Percentiles rank a stretch among this genome's conserved stretches.
Evolutionary conservation across 495 filamentous ascomycete species (phyloP).

Genomic region (Penicillium coprophilum): DNA sequence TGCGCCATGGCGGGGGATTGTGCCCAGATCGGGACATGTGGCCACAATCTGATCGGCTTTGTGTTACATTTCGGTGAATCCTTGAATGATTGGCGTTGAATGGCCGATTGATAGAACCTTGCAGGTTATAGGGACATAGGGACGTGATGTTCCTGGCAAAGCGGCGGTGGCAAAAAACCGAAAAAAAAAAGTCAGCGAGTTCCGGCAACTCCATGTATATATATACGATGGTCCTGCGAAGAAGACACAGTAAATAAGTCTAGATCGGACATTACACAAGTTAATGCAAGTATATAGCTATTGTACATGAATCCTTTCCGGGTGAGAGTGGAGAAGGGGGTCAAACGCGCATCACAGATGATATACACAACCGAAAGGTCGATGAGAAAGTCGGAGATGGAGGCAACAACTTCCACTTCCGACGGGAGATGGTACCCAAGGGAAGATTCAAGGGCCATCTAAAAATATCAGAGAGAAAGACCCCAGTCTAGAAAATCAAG

Average conservation of each 20-base stretch:
- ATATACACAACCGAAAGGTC: slow-evolving; percentile 29
- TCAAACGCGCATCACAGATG: slow-evolving; percentile 20
- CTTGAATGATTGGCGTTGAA: not conserved
- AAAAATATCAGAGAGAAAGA: slow-evolving; percentile 26
- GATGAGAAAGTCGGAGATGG: slow-evolving; percentile 11
- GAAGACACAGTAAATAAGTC: not conserved
- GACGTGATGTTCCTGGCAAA: slow-evolving; percentile 4
- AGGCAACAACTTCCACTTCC: slow-evolving; percentile 2
- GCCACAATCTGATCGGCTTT: not conserved
- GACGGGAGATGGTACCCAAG: slow-evolving; percentile 1
- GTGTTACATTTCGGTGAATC: not conserved
- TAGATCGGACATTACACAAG: slow-evolving; percentile 20
- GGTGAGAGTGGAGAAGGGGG: slow-evolving; percentile 32
- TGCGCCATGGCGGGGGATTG: slow-evolving; percentile 24
- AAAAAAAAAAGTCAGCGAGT: not conserved
- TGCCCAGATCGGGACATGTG: not conserved
- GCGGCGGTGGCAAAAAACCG: slow-evolving; percentile 32
- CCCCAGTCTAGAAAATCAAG: slow-evolving; percentile 24
- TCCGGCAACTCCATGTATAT: not conserved
- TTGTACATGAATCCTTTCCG: slow-evolving; percentile 30
- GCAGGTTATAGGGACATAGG: not conserved
- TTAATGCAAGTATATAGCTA: slow-evolving; percentile 31
- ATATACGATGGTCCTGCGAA: not conserved
- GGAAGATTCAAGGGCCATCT: slow-evolving; percentile 9
- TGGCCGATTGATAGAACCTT: not conserved